Conservation (phyloP, 2,329 filamentous ascomycete species). For the Fusarium pseudonygamai region DNA sequence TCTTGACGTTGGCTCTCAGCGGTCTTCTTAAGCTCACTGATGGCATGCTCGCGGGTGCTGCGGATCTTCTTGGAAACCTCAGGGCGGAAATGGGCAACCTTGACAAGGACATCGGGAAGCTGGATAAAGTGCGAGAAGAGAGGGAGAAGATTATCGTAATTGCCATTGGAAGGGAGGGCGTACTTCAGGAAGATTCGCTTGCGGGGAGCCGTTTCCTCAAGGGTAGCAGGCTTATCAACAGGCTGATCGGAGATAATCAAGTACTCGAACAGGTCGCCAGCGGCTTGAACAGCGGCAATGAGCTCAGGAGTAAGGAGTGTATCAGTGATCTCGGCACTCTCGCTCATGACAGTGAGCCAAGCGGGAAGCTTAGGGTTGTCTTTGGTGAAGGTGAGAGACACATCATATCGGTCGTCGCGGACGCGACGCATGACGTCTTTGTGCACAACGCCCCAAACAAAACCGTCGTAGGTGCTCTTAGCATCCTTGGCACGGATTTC, state of each 20-base stretch:
- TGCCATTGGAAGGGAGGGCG: conserved; percentile 70
- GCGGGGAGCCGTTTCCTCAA: conserved; percentile 84
- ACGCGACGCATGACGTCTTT: conserved; percentile 92
- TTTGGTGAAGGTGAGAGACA: conserved; percentile 92
- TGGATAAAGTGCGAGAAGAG: conserved; percentile 85
- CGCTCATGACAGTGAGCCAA: conserved; percentile 95
- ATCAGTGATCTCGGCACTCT: conserved; percentile 94
- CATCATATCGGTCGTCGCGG: conserved; percentile 92
- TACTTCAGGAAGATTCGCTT: conserved; percentile 88
- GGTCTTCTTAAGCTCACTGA: conserved; percentile 79
- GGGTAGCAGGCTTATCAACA: conserved; percentile 81
- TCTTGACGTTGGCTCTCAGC: conserved; percentile 84
- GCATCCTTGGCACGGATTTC: conserved; percentile 63
- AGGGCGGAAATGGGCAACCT: conserved; percentile 83
- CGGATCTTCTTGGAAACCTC: conserved; percentile 90
- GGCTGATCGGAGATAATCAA: conserved; percentile 92
- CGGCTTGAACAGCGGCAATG: conserved; percentile 78
- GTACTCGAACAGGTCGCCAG: conserved; percentile 83
- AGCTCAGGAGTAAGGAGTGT: conserved; percentile 88
- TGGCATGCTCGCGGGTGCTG: conserved; percentile 80
- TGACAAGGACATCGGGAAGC: conserved; percentile 82
- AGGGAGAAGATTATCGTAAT: conserved; percentile 73
- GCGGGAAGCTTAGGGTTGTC: conserved; percentile 88
- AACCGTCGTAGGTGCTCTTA: conserved; percentile 83
- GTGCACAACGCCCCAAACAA: conserved; percentile 95